Base-by-base conservation (phyloP, 2,329 filamentous ascomycete genomes). In the Berkeleyomyces rouxiae region DNA sequence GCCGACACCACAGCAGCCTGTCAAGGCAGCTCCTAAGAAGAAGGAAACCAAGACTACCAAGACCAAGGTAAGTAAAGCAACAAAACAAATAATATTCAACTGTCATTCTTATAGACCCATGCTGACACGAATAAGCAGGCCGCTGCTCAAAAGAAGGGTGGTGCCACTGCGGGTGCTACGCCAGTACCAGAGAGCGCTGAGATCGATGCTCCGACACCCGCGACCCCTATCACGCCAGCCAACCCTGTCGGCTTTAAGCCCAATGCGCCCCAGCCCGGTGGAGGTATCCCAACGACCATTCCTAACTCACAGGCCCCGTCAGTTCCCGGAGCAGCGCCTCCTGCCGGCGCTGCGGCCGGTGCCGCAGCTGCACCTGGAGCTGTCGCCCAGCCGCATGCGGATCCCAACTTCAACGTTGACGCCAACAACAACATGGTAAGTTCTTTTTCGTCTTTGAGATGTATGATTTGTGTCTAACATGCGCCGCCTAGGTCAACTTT, bases 11-110 rank as follows among this genome's bases (percentile, higher is more conserved):
- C 84, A 82, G 60, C 86, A 89, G 70, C 72, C 77, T 1, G 85
- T 84, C 70, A 92, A 92, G 76, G 74, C 85, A 3, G 84, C 82
- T 42, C 86, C 87, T 0, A 90, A 89, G 73, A 92, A 92, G 80
- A 88, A 89, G 76, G 82, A 84, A 40, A 76, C 74, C 4, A 86
- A 85, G 73, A 79, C 77, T 65, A 76, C 81, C 4, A 87, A 85
- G 72, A 77, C 74, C 63, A 88, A 89, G 83, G 86, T 88, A 80
- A 75, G 76, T 69, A 1, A n/a, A 23, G 23, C 23, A 23, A 23
- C 23, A 23, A 23, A 23, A 2, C 23, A 40, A 37, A 37, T 23
- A 3, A 37, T 39, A 47, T 49, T 53, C 4, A 0, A 13, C 31
- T 40, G 9, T 47, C 11, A 3, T 3, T 7, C 5, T n/a, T 33